Percentiles rank a stretch among this genome's conserved stretches.
phyloP scores from a whole-genome alignment of 345 rosid genomes.

The Hypericum androsaemum region DNA sequence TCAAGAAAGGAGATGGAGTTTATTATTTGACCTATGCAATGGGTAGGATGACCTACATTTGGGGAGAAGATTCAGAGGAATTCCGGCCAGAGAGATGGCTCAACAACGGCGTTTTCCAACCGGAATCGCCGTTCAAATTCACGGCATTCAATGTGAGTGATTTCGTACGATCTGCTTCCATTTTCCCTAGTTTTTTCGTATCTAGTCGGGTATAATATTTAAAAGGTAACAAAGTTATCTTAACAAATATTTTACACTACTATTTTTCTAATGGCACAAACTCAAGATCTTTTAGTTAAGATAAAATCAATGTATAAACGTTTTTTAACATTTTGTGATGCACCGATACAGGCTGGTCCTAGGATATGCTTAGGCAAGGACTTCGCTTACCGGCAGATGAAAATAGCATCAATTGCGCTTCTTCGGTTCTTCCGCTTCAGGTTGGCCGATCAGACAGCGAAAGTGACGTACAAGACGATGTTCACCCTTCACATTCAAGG shows the following conservation, averaged over 20 bases:
- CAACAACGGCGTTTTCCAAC: slow-evolving; percentile 44
- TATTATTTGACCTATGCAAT: slow-evolving; percentile 55
- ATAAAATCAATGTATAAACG: no score
- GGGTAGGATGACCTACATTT: slow-evolving; percentile 65
- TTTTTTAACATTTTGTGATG: not conserved
- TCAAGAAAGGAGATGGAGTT: slow-evolving; percentile 55
- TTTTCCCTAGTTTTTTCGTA: no score
- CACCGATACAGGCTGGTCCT: slow-evolving; percentile 61
- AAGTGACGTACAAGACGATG: slow-evolving; percentile 43
- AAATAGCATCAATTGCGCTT: slow-evolving; percentile 51
- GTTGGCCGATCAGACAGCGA: slow-evolving; percentile 33
- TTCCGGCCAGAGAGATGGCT: slow-evolving; percentile 80
- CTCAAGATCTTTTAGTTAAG: no score
- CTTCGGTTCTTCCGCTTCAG: slow-evolving; percentile 51
- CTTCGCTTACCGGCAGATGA: slow-evolving; percentile 70
- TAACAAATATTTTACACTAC: no score
- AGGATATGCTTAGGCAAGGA: slow-evolving; percentile 66
- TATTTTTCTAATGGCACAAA: no score
- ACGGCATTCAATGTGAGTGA: slow-evolving; percentile 40
- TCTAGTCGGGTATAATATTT: no score
- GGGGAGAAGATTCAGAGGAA: slow-evolving; percentile 72
- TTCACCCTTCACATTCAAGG: slow-evolving; percentile 56
- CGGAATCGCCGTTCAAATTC: slow-evolving; percentile 66
- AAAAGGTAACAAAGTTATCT: no score
- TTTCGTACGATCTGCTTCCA: no score